These are phyloP conservation scores for Marasmius fiardii DNA, from an alignment of 1,284 basidiomycete species.

Conservation along the genomic window DNA sequence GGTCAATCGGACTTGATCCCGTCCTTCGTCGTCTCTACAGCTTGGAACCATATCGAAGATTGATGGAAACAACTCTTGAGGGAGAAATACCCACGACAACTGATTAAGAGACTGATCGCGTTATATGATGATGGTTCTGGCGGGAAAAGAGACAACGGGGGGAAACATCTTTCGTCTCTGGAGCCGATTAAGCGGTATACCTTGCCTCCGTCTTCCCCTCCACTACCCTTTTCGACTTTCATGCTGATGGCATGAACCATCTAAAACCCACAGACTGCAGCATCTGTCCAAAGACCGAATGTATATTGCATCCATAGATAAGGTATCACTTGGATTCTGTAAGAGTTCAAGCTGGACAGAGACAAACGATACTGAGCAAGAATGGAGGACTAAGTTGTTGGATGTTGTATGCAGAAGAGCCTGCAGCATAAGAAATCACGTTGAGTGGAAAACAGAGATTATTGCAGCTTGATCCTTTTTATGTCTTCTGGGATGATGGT, in stretches of 20 bases:
- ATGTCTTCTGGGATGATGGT: no score
- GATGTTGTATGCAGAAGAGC: no score
- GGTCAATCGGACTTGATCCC: conserved; percentile 10
- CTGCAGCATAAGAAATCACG: no score
- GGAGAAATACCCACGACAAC: conserved; percentile 8
- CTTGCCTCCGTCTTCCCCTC: conserved; percentile 11
- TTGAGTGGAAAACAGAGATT: no score
- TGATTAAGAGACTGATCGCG: conserved; percentile 2
- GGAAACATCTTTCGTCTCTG: conserved; percentile 7
- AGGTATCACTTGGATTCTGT: neutral
- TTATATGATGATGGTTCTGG: neutral
- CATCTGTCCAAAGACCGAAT: conserved; percentile 10
- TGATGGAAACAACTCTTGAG: conserved; percentile 8
- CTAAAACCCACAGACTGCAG: conserved; percentile 10
- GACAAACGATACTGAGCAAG: neutral
- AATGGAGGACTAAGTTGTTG: neutral
- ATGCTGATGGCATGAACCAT: conserved; percentile 9
- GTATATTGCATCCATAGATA: neutral
- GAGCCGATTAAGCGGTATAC: conserved; percentile 4
- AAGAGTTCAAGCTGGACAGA: neutral
- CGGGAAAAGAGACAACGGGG: neutral
- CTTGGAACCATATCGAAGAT: conserved; percentile 8
- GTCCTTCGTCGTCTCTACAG: conserved; percentile 12
- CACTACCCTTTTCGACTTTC: conserved; percentile 7
- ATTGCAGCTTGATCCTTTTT: no score